Evolutionary conservation across 2,329 filamentous ascomycete species (phyloP).

Genomic region (Aspergillus sp.): DNA sequence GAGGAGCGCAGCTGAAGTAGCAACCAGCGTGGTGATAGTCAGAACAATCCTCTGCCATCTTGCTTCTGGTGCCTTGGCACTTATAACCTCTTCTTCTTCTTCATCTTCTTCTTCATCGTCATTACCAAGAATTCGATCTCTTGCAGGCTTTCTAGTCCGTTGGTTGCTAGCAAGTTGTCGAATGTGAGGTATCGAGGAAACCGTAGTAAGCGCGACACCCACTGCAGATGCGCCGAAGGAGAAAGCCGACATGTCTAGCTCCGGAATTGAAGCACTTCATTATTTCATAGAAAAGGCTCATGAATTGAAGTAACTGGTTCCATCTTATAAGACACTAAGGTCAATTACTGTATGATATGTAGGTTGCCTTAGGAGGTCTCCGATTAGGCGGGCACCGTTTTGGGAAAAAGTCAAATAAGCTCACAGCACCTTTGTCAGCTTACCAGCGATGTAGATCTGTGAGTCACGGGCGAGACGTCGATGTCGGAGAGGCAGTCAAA

Average conservation of each 20-base stretch:
- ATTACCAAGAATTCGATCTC: constrained; percentile 17
- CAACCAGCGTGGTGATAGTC: background rate
- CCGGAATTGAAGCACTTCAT: background rate
- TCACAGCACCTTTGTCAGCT: background rate
- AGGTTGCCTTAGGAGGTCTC: background rate
- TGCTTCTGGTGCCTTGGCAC: background rate
- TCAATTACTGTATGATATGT: background rate
- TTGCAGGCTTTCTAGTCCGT: background rate
- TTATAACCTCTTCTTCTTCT: background rate
- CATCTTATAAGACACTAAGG: background rate
- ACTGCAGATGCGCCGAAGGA: background rate
- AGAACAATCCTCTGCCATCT: background rate
- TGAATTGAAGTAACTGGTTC: background rate
- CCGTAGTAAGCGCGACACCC: background rate
- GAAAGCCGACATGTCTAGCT: background rate
- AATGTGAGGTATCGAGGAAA: background rate
- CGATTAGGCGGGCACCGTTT: background rate
- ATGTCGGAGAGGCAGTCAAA: too few species aligned
- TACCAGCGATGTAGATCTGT: too few species aligned
- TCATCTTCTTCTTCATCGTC: background rate
- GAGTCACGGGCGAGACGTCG: too few species aligned
- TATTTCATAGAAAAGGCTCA: background rate
- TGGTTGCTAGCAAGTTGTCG: background rate
- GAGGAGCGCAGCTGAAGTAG: background rate
- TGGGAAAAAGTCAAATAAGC: background rate